Evolutionary conservation across 371 early-diverging fungal species (phyloP), one percentile per base, ranked within the genome.

Genomic region (Cokeromyces recurvatus): DNA sequence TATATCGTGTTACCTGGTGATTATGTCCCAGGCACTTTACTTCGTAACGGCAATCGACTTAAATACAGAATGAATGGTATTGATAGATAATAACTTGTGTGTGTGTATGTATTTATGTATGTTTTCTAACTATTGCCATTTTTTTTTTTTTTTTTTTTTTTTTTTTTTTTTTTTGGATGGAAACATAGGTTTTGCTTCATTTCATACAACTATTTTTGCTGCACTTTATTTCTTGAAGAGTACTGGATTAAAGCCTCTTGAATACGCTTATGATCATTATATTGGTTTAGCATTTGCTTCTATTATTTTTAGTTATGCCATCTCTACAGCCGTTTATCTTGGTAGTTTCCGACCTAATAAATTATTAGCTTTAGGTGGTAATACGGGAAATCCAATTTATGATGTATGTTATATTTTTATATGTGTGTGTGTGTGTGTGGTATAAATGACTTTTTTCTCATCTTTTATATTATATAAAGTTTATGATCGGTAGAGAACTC

Each of bases 361-460:
- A 48, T 63, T 97, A 42, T 71, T 95, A 25, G 85, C 95, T 3
- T 63, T 79, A 11, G 90, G 89, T n/a, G 97, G 95, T 19, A 94
- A 95, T 70, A 84, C 89, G 9, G 92, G 92, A 25, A 87, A 87
- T 66, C 49, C 74, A 12, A 50, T 92, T 43, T 94, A 96, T 68
- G 95, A 96, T 60, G 83, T 79, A 71, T 51, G 79, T 46, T 8
- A 38, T 20, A 8, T 38, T 10, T 38, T 11, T 7, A 17, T 20
- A 19, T 19, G 35, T 19, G n/a, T n/a, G n/a, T n/a, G n/a, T n/a
- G n/a, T n/a, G n/a, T n/a, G n/a, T n/a, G n/a, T n/a, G n/a, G n/a
- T n/a, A n/a, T n/a, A n/a, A n/a, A n/a, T n/a, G n/a, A n/a, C n/a
- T n/a, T n/a, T n/a, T n/a, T n/a, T n/a, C n/a, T 27, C 29, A 7